phyloP scores from a whole-genome alignment of 306 rosid genomes.

The Notholithocarpus densiflorus region DNA sequence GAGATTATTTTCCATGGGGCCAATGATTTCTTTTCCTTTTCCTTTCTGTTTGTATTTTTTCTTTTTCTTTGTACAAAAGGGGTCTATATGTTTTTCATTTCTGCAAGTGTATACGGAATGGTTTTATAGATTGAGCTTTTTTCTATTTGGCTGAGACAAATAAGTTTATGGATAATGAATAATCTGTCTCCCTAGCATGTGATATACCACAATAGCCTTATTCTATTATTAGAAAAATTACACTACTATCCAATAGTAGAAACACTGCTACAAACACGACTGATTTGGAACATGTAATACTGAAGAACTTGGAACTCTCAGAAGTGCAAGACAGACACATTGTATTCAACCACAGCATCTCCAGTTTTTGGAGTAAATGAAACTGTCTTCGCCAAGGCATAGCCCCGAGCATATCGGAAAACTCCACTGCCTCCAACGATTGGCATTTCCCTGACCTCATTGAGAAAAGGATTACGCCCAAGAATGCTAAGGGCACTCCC shows the following conservation, averaged over 20 bases:
- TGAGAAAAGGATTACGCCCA: conserved; percentile 27
- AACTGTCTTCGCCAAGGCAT: conserved; percentile 30
- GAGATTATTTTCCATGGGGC: conserved; percentile 5
- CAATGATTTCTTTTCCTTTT: conserved; percentile 14
- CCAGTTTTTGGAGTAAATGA: conserved; percentile 3
- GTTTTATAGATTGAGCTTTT: not conserved
- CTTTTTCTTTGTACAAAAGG: conserved; percentile 31
- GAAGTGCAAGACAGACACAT: conserved; percentile 29
- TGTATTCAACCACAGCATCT: conserved; percentile 37
- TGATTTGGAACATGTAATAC: not conserved
- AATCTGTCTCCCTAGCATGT: not conserved
- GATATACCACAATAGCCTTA: not conserved
- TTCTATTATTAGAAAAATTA: not conserved
- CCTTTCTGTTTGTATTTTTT: not conserved
- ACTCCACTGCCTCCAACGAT: conserved; percentile 38
- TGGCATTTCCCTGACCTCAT: conserved; percentile 34
- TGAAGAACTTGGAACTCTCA: not conserved
- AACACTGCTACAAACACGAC: not conserved
- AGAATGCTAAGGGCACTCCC: conserved; percentile 34
- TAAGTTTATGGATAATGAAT: not conserved
- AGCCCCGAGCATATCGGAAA: conserved; percentile 34
- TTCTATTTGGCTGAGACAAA: not conserved
- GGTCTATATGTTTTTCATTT: not conserved
- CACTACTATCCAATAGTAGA: not conserved
- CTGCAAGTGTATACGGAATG: conserved; percentile 9